Evolutionary conservation across 441 rosid species (phyloP).

Genomic region (Daphne laureola): DNA sequence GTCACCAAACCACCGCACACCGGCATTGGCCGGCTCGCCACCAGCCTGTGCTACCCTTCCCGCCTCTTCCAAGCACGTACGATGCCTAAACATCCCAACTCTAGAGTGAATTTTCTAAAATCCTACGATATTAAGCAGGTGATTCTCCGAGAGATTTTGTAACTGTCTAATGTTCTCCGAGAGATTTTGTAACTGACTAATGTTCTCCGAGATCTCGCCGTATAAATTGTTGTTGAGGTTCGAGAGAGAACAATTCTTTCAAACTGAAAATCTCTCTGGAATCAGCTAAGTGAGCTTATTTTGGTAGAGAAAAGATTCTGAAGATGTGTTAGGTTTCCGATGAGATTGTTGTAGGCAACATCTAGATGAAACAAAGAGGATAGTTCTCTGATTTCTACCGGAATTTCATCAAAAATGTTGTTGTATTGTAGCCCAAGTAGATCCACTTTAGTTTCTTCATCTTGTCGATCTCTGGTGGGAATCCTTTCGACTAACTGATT

Average conservation of each 20-base stretch:
- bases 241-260: conserved; percentile 52
- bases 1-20: no score
- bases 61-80: no score
- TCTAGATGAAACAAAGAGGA: conserved; percentile 63
- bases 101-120: no score
- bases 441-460: conserved; percentile 66
- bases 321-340: conserved; percentile 55
- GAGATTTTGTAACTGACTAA: conserved; percentile 45
- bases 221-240: conserved; percentile 65
- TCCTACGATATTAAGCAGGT: no score
- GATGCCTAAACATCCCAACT: no score
- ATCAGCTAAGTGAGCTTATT: conserved; percentile 58
- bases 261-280: conserved; percentile 47
- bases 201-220: conserved; percentile 60
- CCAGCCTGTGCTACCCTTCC: no score
- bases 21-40: no score
- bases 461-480: conserved; percentile 39
- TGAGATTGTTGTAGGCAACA: conserved; percentile 80
- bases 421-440: conserved; percentile 90
- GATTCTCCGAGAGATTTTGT: no score
- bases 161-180: no score
- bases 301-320: conserved; percentile 64
- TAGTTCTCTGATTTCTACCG: conserved; percentile 48
- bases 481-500: conserved; percentile 62
- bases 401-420: conserved; percentile 72